Evolutionary conservation across 805 yeast genomes (phyloP).

Genomic region (Suhomyces kilbournensis): DNA sequence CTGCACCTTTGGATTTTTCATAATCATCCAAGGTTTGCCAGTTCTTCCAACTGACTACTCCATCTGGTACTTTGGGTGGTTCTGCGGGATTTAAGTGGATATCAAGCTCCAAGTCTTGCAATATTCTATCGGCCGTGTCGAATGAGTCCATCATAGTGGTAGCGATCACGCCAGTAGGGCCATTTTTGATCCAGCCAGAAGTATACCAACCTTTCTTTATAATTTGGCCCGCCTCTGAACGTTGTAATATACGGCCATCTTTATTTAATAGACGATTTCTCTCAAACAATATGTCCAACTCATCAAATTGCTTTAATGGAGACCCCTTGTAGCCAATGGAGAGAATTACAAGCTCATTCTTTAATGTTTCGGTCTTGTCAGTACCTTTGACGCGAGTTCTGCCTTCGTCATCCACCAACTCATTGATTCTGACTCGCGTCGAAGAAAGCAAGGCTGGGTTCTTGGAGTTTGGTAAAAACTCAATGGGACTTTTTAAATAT

Average conservation of each 20-base stretch:
- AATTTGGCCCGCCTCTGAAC: slow-evolving; percentile 13
- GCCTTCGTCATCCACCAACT: slow-evolving; percentile 37
- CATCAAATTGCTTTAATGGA: slow-evolving; percentile 58
- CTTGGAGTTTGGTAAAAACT: slow-evolving; percentile 39
- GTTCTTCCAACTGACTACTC: slow-evolving; percentile 55
- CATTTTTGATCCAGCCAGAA: slow-evolving; percentile 88
- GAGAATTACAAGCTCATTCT: slow-evolving; percentile 67
- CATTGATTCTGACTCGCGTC: slow-evolving; percentile 50
- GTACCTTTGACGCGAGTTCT: slow-evolving; percentile 37
- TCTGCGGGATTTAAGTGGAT: slow-evolving; percentile 17
- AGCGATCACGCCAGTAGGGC: slow-evolving; percentile 88
- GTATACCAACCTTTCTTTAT: slow-evolving; percentile 58
- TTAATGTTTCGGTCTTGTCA: slow-evolving; percentile 26
- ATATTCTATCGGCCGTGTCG: slow-evolving; percentile 63
- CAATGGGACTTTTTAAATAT: slow-evolving; percentile 65
- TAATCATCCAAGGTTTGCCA: slow-evolving; percentile 58
- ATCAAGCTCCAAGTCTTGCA: slow-evolving; percentile 49
- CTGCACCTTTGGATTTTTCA: slow-evolving; percentile 51
- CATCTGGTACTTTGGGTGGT: slow-evolving; percentile 3
- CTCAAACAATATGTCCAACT: slow-evolving; percentile 29
- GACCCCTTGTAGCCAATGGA: slow-evolving; percentile 81
- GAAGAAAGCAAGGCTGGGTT: slow-evolving; percentile 40
- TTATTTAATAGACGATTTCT: slow-evolving; percentile 30
- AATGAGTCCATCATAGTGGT: slow-evolving; percentile 84
- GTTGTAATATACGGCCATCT: slow-evolving; percentile 31